Percentiles rank a stretch among this genome's conserved stretches.
Conservation (phyloP, 768 basidiomycete species). For the Infundibulicybe gibba region DNA sequence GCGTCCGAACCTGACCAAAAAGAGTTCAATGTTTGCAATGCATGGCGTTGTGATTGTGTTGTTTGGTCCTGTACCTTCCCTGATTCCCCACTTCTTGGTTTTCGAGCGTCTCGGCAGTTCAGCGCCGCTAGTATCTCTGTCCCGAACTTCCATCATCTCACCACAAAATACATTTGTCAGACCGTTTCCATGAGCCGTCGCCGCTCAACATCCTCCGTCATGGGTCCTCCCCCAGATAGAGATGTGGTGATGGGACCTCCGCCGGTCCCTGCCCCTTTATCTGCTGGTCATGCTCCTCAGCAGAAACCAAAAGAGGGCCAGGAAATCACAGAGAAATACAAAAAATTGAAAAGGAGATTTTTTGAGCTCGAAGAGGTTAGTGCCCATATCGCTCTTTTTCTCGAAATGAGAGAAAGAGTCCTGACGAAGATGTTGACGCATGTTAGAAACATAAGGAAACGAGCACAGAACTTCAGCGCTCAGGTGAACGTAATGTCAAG, state of each 20-base stretch:
- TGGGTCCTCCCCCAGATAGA: slow-evolving; percentile 40
- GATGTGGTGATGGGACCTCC: slow-evolving; percentile 53
- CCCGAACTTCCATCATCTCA: slow-evolving; percentile 21
- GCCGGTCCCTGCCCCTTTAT: slow-evolving; percentile 30
- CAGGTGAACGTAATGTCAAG: slow-evolving; percentile 60
- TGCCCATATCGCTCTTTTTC: slow-evolving; percentile 17
- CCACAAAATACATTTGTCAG: slow-evolving; percentile 4
- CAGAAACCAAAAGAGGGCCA: slow-evolving; percentile 35
- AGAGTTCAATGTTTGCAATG: slow-evolving; percentile 30
- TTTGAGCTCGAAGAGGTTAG: slow-evolving; percentile 70
- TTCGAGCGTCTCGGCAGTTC: slow-evolving; percentile 27
- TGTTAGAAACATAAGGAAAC: slow-evolving; percentile 59
- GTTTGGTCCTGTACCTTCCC: slow-evolving; percentile 33
- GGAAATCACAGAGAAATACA: slow-evolving; percentile 60
- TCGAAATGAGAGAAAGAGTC: slow-evolving; percentile 20
- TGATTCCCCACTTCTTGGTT: slow-evolving; percentile 28
- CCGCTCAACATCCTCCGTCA: slow-evolving; percentile 19
- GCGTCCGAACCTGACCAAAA: not conserved
- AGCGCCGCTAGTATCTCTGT: slow-evolving; percentile 20
- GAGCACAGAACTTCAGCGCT: slow-evolving; percentile 50
- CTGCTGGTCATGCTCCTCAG: slow-evolving; percentile 18
- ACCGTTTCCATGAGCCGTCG: slow-evolving; percentile 19
- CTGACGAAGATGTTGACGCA: slow-evolving; percentile 22
- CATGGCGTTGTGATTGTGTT: slow-evolving; percentile 38
- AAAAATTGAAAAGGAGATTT: slow-evolving; percentile 59